Conservation (phyloP, 2,329 filamentous ascomycete species). For the Waltergamsia citrina region DNA sequence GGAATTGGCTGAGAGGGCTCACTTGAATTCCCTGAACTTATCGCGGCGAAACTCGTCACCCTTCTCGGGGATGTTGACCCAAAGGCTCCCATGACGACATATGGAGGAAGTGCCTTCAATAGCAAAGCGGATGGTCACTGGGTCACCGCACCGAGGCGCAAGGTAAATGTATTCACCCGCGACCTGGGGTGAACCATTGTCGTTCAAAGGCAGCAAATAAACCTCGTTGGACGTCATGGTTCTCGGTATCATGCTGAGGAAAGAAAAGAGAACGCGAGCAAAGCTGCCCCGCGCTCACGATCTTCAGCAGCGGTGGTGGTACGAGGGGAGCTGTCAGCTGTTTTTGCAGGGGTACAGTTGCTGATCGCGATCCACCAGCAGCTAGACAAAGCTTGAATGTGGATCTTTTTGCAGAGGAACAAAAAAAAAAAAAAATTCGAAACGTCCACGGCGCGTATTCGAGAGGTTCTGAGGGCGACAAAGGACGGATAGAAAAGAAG, state of each 20-base stretch:
- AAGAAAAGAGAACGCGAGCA: conserved; percentile 13
- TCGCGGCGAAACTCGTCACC: conserved; percentile 68
- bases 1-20: conserved; percentile 11
- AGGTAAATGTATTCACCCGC: conserved; percentile 88
- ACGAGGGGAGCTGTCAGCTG: neutral
- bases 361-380: too few relatives aligned
- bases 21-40: conserved; percentile 85
- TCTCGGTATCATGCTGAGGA: conserved; percentile 43
- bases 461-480: too few relatives aligned
- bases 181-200: conserved; percentile 86
- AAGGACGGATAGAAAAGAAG: too few relatives aligned
- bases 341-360: neutral
- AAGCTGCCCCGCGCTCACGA: conserved; percentile 5
- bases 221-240: conserved; percentile 62
- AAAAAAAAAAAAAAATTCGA: too few relatives aligned
- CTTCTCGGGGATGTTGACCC: conserved; percentile 85
- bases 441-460: too few relatives aligned
- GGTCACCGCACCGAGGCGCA: conserved; percentile 61
- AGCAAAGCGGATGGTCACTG: conserved; percentile 75
- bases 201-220: conserved; percentile 83
- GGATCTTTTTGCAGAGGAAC: neutral
- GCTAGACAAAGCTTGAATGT: neutral
- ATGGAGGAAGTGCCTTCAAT: conserved; percentile 95
- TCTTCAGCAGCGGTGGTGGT: neutral
- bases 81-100: conserved; percentile 86